Conservation (phyloP, 2,329 filamentous ascomycete genomes). For the Sarocladiaceae sp. region DNA sequence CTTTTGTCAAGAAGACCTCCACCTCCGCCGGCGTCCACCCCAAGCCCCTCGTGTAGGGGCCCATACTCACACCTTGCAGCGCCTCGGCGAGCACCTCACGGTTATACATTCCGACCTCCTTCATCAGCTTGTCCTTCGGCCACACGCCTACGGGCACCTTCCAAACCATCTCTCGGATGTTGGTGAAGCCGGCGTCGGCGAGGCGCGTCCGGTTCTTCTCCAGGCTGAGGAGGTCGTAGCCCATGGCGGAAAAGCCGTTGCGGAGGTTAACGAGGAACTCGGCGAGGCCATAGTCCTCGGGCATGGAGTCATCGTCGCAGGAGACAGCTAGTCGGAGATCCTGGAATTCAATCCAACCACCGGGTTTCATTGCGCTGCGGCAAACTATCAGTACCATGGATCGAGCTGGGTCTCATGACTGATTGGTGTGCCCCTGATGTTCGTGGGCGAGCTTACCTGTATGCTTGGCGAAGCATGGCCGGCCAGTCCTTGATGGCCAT, state of each 20-base stretch:
- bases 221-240: constrained; percentile 24
- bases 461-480: constrained; percentile 30
- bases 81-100: constrained; percentile 23
- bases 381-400: neutral
- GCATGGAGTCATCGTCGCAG: constrained; percentile 23
- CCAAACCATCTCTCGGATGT: constrained; percentile 19
- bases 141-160: constrained; percentile 32
- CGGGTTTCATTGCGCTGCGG: constrained; percentile 30
- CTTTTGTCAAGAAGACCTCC: constrained; percentile 25
- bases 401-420: too few relatives aligned
- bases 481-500: constrained; percentile 37
- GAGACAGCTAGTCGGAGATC: constrained; percentile 20
- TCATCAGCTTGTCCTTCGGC: constrained; percentile 39
- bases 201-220: constrained; percentile 22
- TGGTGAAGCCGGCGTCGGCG: constrained; percentile 22
- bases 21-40: constrained; percentile 28
- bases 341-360: constrained; percentile 40
- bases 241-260: constrained; percentile 21
- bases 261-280: constrained; percentile 22
- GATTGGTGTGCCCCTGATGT: constrained; percentile 20
- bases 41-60: constrained; percentile 26
- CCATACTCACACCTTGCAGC: constrained; percentile 25
- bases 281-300: constrained; percentile 19
- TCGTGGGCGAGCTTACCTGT: constrained; percentile 16
- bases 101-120: constrained; percentile 33